Evolutionary conservation across 129 eudicot species (phyloP).

Genomic region (Chrysanthemum lavandulifolium): DNA sequence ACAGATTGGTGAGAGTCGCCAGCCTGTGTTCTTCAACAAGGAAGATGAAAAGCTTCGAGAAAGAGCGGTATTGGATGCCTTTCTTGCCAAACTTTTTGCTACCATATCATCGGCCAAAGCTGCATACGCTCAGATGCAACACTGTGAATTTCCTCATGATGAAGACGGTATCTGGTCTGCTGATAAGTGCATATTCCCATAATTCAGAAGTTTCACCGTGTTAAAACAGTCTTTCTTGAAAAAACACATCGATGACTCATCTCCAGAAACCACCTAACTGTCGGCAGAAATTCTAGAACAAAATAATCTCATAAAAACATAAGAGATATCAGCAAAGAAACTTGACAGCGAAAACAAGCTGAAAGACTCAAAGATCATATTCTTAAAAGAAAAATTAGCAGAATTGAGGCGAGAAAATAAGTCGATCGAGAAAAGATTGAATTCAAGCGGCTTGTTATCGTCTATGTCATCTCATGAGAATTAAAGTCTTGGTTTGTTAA

Average conservation of each 20-base stretch:
- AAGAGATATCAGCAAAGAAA: conserved; percentile 59
- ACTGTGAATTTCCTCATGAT: conserved; percentile 73
- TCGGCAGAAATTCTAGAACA: conserved; percentile 74
- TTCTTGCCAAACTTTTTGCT: conserved; percentile 72
- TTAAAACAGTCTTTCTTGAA: conserved; percentile 66
- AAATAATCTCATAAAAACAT: conserved; percentile 53
- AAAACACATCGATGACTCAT: conserved; percentile 60
- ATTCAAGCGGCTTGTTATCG: conserved; percentile 57
- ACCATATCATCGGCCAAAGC: conserved; percentile 70
- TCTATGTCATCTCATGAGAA: conserved; percentile 32
- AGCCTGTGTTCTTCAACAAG: conserved; percentile 19
- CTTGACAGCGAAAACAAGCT: conserved; percentile 66
- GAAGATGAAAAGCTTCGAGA: conserved; percentile 45
- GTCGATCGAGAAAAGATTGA: conserved; percentile 60
- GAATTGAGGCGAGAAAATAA: conserved; percentile 61
- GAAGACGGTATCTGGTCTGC: conserved; percentile 70
- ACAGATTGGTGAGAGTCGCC: conserved; percentile 14
- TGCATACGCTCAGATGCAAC: conserved; percentile 71
- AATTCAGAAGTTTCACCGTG: conserved; percentile 59
- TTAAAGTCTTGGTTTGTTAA: conserved; percentile 39
- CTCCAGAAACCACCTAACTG: conserved; percentile 56
- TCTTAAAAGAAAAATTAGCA: conserved; percentile 67
- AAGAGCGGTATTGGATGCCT: conserved; percentile 47
- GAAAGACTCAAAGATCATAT: conserved; percentile 75
- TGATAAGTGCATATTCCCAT: conserved; percentile 61